phyloP scores from a whole-genome alignment of 176 grass and related monocot species.

The Dactylis glomerata region DNA sequence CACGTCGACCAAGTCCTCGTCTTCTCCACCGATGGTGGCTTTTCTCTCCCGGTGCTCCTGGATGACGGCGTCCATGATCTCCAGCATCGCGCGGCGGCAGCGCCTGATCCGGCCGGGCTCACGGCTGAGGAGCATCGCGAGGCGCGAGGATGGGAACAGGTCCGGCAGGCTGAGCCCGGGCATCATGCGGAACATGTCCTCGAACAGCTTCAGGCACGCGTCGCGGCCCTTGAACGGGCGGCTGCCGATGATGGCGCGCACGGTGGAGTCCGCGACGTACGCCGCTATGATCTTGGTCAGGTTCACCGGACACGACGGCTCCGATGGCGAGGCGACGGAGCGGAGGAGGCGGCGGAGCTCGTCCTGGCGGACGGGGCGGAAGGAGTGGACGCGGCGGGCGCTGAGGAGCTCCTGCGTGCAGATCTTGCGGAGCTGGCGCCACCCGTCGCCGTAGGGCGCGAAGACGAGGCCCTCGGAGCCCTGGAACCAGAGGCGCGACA shows the following conservation, averaged over 20 bases:
- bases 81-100: slow-evolving; percentile 15
- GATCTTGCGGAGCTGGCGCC: slow-evolving; percentile 59
- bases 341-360: slow-evolving; percentile 28
- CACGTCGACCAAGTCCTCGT: slow-evolving; percentile 46
- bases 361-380: slow-evolving; percentile 20
- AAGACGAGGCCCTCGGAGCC: slow-evolving; percentile 43
- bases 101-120: background rate
- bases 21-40: background rate
- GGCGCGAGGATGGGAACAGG: slow-evolving; percentile 57
- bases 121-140: slow-evolving; percentile 37
- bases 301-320: background rate
- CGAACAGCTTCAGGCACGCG: slow-evolving; percentile 23
- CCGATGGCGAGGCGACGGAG: background rate
- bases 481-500: slow-evolving; percentile 21
- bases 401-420: slow-evolving; percentile 41
- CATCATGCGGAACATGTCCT: slow-evolving; percentile 25
- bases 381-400: slow-evolving; percentile 45
- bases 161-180: slow-evolving; percentile 55
- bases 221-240: slow-evolving; percentile 35
- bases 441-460: slow-evolving; percentile 49
- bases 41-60: slow-evolving; percentile 29
- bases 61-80: slow-evolving; percentile 43
- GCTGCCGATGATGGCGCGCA: slow-evolving; percentile 49
- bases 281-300: background rate
- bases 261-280: slow-evolving; percentile 34